phyloP scores from a whole-genome alignment of 768 basidiomycete species.

The Collybia nuda region DNA sequence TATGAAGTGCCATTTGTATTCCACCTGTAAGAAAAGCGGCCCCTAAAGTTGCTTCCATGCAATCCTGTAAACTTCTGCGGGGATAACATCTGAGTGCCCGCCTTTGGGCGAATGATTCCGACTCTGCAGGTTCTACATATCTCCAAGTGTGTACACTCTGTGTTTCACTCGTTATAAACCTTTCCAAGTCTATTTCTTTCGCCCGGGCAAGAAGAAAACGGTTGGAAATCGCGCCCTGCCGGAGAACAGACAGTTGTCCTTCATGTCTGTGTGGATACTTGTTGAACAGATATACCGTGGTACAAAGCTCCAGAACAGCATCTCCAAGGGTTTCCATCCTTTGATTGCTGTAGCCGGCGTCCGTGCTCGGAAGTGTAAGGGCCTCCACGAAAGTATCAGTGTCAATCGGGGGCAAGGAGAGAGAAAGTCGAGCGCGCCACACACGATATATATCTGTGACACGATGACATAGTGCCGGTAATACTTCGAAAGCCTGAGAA shows the following conservation, averaged over 20 bases:
- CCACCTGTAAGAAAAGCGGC: slow-evolving; percentile 76
- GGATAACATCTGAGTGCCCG: slow-evolving; percentile 50
- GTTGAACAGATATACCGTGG: slow-evolving; percentile 76
- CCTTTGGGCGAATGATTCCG: slow-evolving; percentile 18
- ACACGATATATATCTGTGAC: slow-evolving; percentile 67
- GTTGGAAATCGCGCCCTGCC: slow-evolving; percentile 69
- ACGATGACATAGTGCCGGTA: slow-evolving; percentile 69
- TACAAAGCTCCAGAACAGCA: slow-evolving; percentile 73
- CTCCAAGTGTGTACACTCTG: slow-evolving; percentile 59
- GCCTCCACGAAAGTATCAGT: slow-evolving; percentile 68
- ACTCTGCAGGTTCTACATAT: slow-evolving; percentile 40
- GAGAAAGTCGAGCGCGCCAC: slow-evolving; percentile 44
- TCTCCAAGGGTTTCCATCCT: slow-evolving; percentile 88
- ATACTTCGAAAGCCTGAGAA: slow-evolving; percentile 48
- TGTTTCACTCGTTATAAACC: slow-evolving; percentile 61
- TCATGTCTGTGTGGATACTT: slow-evolving; percentile 78
- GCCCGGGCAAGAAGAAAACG: slow-evolving; percentile 67
- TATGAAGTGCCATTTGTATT: slow-evolving; percentile 61
- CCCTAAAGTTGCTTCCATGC: slow-evolving; percentile 84
- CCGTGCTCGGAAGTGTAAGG: slow-evolving; percentile 68
- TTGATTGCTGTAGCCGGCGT: slow-evolving; percentile 74
- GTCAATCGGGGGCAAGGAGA: slow-evolving; percentile 61
- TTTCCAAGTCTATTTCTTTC: slow-evolving; percentile 59
- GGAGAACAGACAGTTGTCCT: slow-evolving; percentile 72
- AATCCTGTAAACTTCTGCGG: slow-evolving; percentile 78